Percentiles rank a stretch among this genome's conserved stretches.
Evolutionary conservation across 768 basidiomycete genomes (phyloP).

Genomic region (Collybiopsis luxurians): DNA sequence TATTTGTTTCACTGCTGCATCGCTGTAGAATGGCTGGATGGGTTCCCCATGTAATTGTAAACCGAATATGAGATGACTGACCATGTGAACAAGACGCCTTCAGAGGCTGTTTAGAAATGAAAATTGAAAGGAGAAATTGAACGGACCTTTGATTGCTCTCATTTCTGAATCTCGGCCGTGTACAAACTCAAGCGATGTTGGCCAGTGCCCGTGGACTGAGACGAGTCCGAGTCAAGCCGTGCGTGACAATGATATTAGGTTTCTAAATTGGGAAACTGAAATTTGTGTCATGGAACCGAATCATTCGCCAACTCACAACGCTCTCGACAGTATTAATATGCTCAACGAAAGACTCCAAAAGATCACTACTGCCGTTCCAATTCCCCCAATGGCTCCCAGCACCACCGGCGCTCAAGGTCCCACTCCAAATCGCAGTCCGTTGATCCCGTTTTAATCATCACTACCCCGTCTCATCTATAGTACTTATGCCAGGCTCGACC

Average conservation of each 20-base stretch:
- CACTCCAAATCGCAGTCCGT: background rate
- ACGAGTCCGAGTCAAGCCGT: background rate
- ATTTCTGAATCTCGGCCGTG: slow-evolving; percentile 26
- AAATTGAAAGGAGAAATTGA: background rate
- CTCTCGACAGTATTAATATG: background rate
- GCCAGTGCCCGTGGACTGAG: background rate
- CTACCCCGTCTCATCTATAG: background rate
- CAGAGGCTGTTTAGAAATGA: background rate
- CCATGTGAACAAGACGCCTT: slow-evolving; percentile 71
- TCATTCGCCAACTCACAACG: background rate
- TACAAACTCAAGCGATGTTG: background rate
- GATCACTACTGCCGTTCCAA: slow-evolving; percentile 5
- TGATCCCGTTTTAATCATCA: background rate
- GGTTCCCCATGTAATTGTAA: background rate
- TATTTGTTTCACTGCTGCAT: slow-evolving; percentile 89
- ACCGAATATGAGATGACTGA: slow-evolving; percentile 23
- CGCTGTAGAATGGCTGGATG: slow-evolving; percentile 38
- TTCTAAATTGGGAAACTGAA: background rate
- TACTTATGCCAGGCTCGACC: background rate
- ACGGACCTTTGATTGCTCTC: slow-evolving; percentile 64
- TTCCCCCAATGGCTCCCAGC: background rate
- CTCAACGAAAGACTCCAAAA: slow-evolving; percentile 4
- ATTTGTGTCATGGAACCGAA: background rate
- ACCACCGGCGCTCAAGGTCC: slow-evolving; percentile 1
- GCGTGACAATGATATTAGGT: background rate